These are phyloP conservation scores for Macrolepiota albuminosa DNA, from an alignment of 768 basidiomycete genomes.

Conservation along the genomic window DNA sequence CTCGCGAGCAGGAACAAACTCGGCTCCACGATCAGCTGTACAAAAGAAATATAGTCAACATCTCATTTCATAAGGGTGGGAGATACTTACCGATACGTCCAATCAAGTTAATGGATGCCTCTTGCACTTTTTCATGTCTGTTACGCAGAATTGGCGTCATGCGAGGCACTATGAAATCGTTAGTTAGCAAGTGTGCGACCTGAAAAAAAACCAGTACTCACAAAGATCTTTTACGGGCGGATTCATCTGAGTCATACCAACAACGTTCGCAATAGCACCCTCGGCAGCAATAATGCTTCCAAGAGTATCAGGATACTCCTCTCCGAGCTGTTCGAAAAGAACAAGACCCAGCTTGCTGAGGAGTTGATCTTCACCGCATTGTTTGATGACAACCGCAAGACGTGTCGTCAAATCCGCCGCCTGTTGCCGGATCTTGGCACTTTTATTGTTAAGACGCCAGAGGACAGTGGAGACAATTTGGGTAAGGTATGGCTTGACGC, in stretches of 20 bases:
- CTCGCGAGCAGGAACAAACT: conserved; percentile 96
- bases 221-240: conserved; percentile 98
- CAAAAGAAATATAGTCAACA: conserved; percentile 14
- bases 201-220: conserved; percentile 41
- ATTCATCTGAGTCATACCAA: conserved; percentile 99
- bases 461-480: conserved; percentile 99
- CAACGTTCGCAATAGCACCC: conserved; percentile 98
- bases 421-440: conserved; percentile 97
- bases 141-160: conserved; percentile 99
- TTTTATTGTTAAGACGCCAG: conserved; percentile 99
- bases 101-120: conserved; percentile 98
- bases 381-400: conserved; percentile 96
- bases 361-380: conserved; percentile 94
- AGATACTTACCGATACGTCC: conserved; percentile 77
- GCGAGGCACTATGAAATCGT: conserved; percentile 71
- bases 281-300: conserved; percentile 99
- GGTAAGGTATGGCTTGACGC: conserved; percentile 97
- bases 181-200: not conserved
- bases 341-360: conserved; percentile 95
- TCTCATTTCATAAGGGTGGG: not conserved
- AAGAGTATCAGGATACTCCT: conserved; percentile 98
- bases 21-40: conserved; percentile 93
- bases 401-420: conserved; percentile 98
- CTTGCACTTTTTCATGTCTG: conserved; percentile 98
- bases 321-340: conserved; percentile 96